Evolutionary conservation across 495 filamentous ascomycete species (phyloP).

Genomic region (Tuber magnatum): DNA sequence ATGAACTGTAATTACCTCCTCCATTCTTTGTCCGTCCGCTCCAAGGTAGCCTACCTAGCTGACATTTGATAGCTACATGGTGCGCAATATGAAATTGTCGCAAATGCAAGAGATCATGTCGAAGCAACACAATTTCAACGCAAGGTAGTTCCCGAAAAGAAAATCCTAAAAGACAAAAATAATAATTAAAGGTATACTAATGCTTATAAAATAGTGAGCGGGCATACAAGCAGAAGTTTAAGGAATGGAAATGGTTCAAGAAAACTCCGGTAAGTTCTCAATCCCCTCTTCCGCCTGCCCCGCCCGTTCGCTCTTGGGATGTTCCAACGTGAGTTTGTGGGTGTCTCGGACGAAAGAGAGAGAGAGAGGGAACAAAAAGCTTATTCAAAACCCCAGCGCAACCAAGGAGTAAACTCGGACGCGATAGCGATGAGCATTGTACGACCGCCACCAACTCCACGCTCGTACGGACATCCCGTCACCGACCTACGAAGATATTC

Average conservation of each 20-base stretch:
- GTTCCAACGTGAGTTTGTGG: not conserved
- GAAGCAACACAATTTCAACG: constrained; percentile 32
- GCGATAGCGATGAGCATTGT: constrained; percentile 13
- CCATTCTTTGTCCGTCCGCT: constrained; percentile 8
- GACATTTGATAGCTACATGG: constrained; percentile 34
- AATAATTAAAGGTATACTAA: constrained; percentile 14
- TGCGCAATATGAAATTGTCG: constrained; percentile 36
- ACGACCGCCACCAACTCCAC: not conserved
- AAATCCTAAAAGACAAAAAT: not conserved
- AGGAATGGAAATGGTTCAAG: constrained; percentile 41
- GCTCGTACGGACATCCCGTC: constrained; percentile 7
- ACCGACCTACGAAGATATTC: constrained; percentile 26
- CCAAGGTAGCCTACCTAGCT: constrained; percentile 15
- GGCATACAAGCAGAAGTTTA: constrained; percentile 41
- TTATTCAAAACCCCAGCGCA: constrained; percentile 28
- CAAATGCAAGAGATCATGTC: constrained; percentile 32
- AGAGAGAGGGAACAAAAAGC: constrained; percentile 14
- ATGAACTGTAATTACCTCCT: constrained; percentile 33
- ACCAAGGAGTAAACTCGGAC: constrained; percentile 20
- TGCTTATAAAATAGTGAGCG: constrained; percentile 27
- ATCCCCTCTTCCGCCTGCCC: not conserved
- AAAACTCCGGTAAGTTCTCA: constrained; percentile 36
- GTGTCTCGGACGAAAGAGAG: not conserved
- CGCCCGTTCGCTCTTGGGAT: not conserved
- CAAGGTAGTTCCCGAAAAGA: constrained; percentile 25